phyloP scores from a whole-genome alignment of 2,329 filamentous ascomycete genomes.

The Cordyceps fumosorosea region DNA sequence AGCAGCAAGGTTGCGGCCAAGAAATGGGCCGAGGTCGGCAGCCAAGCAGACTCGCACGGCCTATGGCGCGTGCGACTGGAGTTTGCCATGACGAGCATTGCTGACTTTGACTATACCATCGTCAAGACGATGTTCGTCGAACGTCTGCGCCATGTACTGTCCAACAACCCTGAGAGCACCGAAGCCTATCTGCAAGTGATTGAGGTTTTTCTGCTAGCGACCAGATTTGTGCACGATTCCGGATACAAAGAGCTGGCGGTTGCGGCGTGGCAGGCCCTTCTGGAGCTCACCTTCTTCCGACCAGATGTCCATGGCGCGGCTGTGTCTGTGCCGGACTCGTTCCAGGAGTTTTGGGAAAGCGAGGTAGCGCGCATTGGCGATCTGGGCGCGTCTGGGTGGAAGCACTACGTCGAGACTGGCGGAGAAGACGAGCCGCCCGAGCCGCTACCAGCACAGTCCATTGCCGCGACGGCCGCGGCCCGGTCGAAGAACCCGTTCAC shows the following conservation, averaged over 20 bases:
- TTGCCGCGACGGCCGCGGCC: conserved; percentile 1
- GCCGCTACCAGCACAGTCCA: conserved; percentile 16
- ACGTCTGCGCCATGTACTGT: conserved; percentile 32
- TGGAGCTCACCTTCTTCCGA: conserved; percentile 64
- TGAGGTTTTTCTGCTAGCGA: conserved; percentile 70
- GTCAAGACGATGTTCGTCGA: conserved; percentile 53
- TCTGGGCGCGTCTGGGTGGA: conserved; percentile 63
- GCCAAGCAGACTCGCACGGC: conserved; percentile 33
- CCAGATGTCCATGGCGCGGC: conserved; percentile 32
- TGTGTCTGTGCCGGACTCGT: conserved; percentile 30
- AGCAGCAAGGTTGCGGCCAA: conserved; percentile 50
- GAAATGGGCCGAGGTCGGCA: conserved; percentile 53
- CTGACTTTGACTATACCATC: conserved; percentile 60
- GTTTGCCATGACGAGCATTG: conserved; percentile 62
- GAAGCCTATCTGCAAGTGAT: conserved; percentile 32
- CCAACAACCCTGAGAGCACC: conserved; percentile 2
- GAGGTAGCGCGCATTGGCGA: conserved; percentile 78
- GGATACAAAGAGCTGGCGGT: conserved; percentile 73
- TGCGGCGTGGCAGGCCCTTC: conserved; percentile 73
- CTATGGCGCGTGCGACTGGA: conserved; percentile 72
- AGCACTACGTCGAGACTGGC: conserved; percentile 34
- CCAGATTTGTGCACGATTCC: conserved; percentile 64
- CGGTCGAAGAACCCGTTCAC: conserved; percentile 40
- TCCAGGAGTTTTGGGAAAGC: conserved; percentile 80
- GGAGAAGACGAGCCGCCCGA: conserved; percentile 36